These are phyloP conservation scores for Nectriaceae sp. DNA, from an alignment of 2,329 filamentous ascomycete species.

Conservation along the genomic window DNA sequence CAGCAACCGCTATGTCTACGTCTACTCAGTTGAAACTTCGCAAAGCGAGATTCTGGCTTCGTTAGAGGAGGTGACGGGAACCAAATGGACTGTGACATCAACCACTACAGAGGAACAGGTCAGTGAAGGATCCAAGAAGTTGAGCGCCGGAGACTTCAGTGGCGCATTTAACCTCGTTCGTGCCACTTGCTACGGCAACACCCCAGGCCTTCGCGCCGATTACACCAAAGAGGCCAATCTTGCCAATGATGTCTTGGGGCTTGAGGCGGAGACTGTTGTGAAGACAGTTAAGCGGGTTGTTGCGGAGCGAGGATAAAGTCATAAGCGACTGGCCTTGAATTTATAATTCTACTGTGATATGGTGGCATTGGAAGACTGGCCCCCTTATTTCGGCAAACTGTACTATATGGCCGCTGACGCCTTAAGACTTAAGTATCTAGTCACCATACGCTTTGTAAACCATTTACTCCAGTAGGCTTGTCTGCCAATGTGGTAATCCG, in stretches of 20 bases:
- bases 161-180: conserved; percentile 16
- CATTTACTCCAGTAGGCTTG: no score
- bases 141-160: conserved; percentile 10
- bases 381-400: no score
- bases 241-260: conserved; percentile 10
- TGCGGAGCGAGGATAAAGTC: no score
- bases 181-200: conserved; percentile 11
- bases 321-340: no score
- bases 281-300: background rate
- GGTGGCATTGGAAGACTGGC: no score
- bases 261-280: conserved; percentile 1
- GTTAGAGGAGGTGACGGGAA: conserved; percentile 14
- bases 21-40: conserved; percentile 50
- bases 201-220: conserved; percentile 11
- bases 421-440: no score
- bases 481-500: conserved; percentile 4
- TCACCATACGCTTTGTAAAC: no score
- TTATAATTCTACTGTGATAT: no score
- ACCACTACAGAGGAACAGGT: conserved; percentile 17
- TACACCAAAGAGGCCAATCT: conserved; percentile 13
- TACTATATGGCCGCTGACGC: no score
- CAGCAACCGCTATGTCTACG: conserved; percentile 53
- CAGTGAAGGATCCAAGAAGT: conserved; percentile 1
- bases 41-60: conserved; percentile 39
- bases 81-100: conserved; percentile 8